These are phyloP conservation scores for Stemphylium vesicarium DNA, from an alignment of 2,329 filamentous ascomycete genomes.

Conservation along the genomic window DNA sequence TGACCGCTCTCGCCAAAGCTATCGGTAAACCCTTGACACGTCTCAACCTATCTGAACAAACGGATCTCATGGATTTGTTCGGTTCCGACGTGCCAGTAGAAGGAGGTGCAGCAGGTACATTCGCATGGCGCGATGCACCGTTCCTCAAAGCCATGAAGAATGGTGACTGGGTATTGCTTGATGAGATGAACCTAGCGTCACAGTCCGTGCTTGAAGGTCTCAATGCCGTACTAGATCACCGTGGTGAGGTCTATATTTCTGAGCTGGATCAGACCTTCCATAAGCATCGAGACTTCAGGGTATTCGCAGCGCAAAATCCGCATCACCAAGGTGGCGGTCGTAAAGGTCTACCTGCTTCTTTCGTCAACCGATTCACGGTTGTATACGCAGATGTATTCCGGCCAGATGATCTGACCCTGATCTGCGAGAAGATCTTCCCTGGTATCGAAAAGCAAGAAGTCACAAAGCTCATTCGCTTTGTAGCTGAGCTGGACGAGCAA, in stretches of 20 bases:
- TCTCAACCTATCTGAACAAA: constrained; percentile 98
- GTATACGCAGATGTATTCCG: constrained; percentile 94
- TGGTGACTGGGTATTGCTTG: constrained; percentile 93
- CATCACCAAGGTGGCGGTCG: constrained; percentile 96
- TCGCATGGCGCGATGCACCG: constrained; percentile 93
- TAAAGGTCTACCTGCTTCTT: constrained; percentile 92
- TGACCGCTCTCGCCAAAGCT: constrained; percentile 80
- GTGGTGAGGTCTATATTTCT: constrained; percentile 93
- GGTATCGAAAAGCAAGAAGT: constrained; percentile 65
- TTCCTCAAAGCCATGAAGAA: constrained; percentile 96
- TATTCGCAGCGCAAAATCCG: constrained; percentile 97
- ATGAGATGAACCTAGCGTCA: constrained; percentile 98
- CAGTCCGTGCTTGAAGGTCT: constrained; percentile 95
- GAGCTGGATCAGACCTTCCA: constrained; percentile 95
- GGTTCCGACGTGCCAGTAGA: constrained; percentile 96
- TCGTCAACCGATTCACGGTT: constrained; percentile 97
- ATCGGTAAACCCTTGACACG: constrained; percentile 84
- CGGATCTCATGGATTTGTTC: constrained; percentile 96
- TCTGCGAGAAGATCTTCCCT: constrained; percentile 80
- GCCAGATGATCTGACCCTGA: constrained; percentile 78
- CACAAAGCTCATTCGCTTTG: constrained; percentile 74
- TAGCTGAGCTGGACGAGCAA: constrained; percentile 77
- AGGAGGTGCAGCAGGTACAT: constrained; percentile 86
- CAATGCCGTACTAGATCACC: constrained; percentile 95
- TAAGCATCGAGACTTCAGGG: constrained; percentile 85